A percentile compares a stretch with the other conserved stretches of the same genome.
Evolutionary conservation across 2,329 filamentous ascomycete genomes (phyloP).

Genomic region (Lomentospora prolificans): DNA sequence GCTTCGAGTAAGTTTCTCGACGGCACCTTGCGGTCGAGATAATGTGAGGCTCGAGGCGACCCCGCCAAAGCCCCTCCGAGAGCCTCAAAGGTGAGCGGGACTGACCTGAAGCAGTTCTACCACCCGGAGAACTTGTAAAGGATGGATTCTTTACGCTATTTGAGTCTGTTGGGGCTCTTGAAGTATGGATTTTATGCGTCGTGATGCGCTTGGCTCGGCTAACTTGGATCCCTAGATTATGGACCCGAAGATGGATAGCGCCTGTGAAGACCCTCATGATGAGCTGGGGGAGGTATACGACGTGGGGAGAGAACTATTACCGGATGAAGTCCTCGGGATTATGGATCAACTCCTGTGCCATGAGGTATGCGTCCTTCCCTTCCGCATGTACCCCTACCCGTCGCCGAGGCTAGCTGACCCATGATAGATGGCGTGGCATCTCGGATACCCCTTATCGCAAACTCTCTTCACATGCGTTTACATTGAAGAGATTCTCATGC

Average conservation of each 20-base stretch:
- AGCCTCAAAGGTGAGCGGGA: not conserved
- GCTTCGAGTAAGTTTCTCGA: slow-evolving; percentile 34
- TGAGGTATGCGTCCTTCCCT: slow-evolving; percentile 47
- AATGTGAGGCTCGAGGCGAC: not conserved
- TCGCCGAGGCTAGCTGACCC: slow-evolving; percentile 1
- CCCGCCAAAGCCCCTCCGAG: not conserved
- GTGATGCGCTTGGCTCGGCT: not conserved
- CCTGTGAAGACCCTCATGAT: slow-evolving; percentile 67
- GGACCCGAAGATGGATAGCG: slow-evolving; percentile 98
- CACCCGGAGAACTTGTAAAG: slow-evolving; percentile 77
- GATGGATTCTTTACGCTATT: slow-evolving; percentile 92
- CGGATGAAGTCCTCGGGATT: slow-evolving; percentile 78
- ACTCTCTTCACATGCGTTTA: slow-evolving; percentile 91
- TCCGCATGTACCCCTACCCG: not conserved
- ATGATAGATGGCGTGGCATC: slow-evolving; percentile 82
- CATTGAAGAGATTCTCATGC: slow-evolving; percentile 71
- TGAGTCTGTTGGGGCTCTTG: slow-evolving; percentile 80
- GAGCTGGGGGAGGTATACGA: slow-evolving; percentile 79
- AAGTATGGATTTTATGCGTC: slow-evolving; percentile 35
- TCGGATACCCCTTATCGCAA: slow-evolving; percentile 90
- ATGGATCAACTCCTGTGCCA: slow-evolving; percentile 88
- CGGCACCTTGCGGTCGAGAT: slow-evolving; percentile 6
- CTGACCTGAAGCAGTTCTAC: slow-evolving; percentile 47
- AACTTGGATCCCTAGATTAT: slow-evolving; percentile 59
- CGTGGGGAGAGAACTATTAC: slow-evolving; percentile 54